These are phyloP conservation scores for Pichia sporocuriosa DNA, from an alignment of 805 yeast genomes.

Conservation along the genomic window DNA sequence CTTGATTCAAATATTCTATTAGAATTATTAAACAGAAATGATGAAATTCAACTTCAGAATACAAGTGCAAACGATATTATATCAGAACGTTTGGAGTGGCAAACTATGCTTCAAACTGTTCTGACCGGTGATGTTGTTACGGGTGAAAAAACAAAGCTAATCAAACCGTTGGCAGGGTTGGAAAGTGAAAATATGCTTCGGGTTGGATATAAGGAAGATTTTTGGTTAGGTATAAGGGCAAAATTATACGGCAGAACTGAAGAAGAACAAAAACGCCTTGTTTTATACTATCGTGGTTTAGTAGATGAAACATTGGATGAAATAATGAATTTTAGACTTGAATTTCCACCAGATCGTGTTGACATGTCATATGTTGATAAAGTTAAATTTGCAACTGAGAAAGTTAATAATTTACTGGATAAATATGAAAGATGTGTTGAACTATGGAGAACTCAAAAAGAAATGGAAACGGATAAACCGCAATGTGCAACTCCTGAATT, in stretches of 20 bases:
- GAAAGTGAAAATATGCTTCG: constrained; percentile 43
- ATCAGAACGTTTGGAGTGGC: constrained; percentile 89
- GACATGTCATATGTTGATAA: constrained; percentile 18
- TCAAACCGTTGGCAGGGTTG: constrained; percentile 38
- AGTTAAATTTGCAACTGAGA: constrained; percentile 34
- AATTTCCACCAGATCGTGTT: constrained; percentile 29
- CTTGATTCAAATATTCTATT: constrained; percentile 30
- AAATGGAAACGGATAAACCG: constrained; percentile 77
- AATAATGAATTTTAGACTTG: constrained; percentile 55
- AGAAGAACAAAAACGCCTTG: constrained; percentile 66
- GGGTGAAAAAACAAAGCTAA: constrained; percentile 77
- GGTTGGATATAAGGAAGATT: constrained; percentile 55
- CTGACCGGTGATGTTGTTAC: constrained; percentile 92
- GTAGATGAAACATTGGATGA: constrained; percentile 71
- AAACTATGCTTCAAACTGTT: constrained; percentile 82
- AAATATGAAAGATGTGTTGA: constrained; percentile 62
- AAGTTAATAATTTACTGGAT: constrained; percentile 51
- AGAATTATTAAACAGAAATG: constrained; percentile 30
- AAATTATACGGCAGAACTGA: constrained; percentile 73
- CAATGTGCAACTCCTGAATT: constrained; percentile 58
- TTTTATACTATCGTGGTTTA: constrained; percentile 60
- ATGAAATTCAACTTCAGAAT: constrained; percentile 28
- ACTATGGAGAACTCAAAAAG: constrained; percentile 72
- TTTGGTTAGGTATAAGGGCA: constrained; percentile 86
- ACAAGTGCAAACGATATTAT: constrained; percentile 31